Percentiles rank a stretch among this genome's conserved stretches.
Conservation (phyloP, 768 basidiomycete genomes). For the Termitomyces sp. region DNA sequence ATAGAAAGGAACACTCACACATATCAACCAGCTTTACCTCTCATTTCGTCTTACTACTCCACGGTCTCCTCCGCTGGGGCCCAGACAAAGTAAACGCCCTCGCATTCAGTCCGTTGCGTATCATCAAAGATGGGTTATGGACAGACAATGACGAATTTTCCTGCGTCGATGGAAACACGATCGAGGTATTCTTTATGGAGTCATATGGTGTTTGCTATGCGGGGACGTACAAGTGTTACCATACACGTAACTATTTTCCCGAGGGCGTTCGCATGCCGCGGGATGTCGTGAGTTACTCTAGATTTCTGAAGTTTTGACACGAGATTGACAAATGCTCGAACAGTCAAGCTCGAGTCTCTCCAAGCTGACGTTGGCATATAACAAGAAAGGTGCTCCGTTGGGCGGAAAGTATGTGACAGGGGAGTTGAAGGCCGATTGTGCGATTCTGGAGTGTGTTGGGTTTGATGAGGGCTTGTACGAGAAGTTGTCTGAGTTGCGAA, state of each 20-base stretch:
- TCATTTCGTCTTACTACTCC: neutral
- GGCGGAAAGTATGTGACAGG: neutral
- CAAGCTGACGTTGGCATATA: neutral
- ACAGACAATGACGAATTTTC: neutral
- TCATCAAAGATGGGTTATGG: neutral
- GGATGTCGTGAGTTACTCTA: neutral
- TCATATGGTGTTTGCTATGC: neutral
- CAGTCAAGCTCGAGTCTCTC: neutral
- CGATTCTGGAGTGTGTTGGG: conserved; percentile 16
- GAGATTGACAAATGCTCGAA: neutral
- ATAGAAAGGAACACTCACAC: no score
- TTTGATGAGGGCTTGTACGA: conserved; percentile 14
- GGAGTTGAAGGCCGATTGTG: conserved; percentile 10
- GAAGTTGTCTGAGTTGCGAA: neutral
- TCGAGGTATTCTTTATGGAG: neutral
- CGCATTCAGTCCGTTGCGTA: neutral
- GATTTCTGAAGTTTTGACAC: neutral
- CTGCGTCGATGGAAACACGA: neutral
- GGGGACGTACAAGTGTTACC: neutral
- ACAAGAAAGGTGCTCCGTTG: neutral
- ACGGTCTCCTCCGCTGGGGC: conserved; percentile 2
- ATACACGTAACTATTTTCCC: neutral
- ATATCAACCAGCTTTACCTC: neutral
- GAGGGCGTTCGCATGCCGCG: neutral
- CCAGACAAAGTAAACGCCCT: neutral